Conservation (phyloP, 2,329 filamentous ascomycete genomes). For the Aspergillus pseudonomiae region DNA sequence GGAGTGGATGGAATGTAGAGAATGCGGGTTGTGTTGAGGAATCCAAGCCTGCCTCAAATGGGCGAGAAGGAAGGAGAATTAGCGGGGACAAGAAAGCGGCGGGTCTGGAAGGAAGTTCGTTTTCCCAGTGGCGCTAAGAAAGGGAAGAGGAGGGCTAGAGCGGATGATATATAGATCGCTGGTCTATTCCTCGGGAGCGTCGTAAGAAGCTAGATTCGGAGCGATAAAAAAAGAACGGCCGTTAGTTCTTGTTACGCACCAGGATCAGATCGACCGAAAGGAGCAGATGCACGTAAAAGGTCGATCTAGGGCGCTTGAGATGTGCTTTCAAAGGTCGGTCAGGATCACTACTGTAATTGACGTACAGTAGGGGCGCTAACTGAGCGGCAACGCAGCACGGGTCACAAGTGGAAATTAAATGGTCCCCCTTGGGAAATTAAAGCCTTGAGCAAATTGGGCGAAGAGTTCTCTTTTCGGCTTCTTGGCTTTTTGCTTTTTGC, state of each 20-base stretch:
- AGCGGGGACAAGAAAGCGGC: conserved; percentile 2
- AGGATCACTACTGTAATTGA: conserved; percentile 2
- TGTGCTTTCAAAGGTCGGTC: conserved; percentile 2
- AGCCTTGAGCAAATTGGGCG: background rate
- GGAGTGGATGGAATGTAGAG: conserved; percentile 1
- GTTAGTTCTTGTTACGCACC: background rate
- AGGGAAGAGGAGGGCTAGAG: conserved; percentile 17
- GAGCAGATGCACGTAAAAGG: background rate
- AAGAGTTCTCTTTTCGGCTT: background rate
- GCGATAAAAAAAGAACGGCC: conserved; percentile 1
- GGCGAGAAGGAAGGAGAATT: background rate
- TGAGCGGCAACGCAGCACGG: conserved; percentile 3
- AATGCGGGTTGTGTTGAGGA: background rate
- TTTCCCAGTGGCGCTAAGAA: conserved; percentile 12
- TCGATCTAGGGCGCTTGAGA: conserved; percentile 2
- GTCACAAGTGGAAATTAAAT: conserved; percentile 6
- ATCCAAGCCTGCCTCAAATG: background rate
- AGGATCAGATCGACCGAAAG: background rate
- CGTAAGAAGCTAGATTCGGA: background rate
- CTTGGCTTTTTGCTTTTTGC: background rate
- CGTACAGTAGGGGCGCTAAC: conserved; percentile 7
- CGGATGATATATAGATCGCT: conserved; percentile 20
- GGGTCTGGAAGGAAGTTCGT: conserved; percentile 5
- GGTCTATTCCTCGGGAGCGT: background rate
- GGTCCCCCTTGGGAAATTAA: background rate